Conservation (phyloP, 2,329 filamentous ascomycete species). For the Nannizzia gypsea region DNA sequence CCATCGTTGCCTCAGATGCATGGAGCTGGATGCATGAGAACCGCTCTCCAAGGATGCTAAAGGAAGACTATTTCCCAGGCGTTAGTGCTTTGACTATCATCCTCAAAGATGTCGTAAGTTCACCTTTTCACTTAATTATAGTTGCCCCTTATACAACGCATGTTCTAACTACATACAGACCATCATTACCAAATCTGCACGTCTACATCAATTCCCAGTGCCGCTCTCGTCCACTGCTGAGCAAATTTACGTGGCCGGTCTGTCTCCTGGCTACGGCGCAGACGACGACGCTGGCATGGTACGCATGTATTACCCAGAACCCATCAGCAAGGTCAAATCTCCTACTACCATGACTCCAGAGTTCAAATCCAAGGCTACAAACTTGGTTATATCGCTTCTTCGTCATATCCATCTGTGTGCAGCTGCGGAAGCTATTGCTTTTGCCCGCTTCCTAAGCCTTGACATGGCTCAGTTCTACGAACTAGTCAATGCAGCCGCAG, state of each 20-base stretch:
- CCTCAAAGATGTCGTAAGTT: slow-evolving; percentile 42
- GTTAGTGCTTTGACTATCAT: slow-evolving; percentile 51
- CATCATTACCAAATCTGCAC: slow-evolving; percentile 56
- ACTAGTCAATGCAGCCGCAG: slow-evolving; percentile 38
- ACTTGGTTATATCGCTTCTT: slow-evolving; percentile 35
- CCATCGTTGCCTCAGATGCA: slow-evolving; percentile 38
- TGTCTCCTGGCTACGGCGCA: slow-evolving; percentile 45
- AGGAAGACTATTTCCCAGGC: slow-evolving; percentile 42
- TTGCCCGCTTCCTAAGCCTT: slow-evolving; percentile 36
- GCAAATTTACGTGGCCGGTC: slow-evolving; percentile 50
- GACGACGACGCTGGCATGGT: slow-evolving; percentile 47
- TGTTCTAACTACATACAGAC: slow-evolving; percentile 24
- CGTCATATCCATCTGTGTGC: slow-evolving; percentile 39
- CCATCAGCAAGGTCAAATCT: slow-evolving; percentile 30
- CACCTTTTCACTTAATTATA: not conserved
- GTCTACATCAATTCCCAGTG: slow-evolving; percentile 46
- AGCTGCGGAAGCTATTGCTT: slow-evolving; percentile 38
- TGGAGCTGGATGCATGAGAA: slow-evolving; percentile 55
- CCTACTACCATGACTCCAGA: slow-evolving; percentile 22
- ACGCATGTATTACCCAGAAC: slow-evolving; percentile 38
- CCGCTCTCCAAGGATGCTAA: slow-evolving; percentile 44
- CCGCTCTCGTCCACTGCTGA: slow-evolving; percentile 53
- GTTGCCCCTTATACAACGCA: not conserved
- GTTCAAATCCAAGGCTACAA: slow-evolving; percentile 25
- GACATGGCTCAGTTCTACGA: slow-evolving; percentile 36